A percentile compares a stretch with the other conserved stretches of the same genome.
Evolutionary conservation across 176 grass and related monocot genomes (phyloP).

Genomic region (Carex pumila): DNA sequence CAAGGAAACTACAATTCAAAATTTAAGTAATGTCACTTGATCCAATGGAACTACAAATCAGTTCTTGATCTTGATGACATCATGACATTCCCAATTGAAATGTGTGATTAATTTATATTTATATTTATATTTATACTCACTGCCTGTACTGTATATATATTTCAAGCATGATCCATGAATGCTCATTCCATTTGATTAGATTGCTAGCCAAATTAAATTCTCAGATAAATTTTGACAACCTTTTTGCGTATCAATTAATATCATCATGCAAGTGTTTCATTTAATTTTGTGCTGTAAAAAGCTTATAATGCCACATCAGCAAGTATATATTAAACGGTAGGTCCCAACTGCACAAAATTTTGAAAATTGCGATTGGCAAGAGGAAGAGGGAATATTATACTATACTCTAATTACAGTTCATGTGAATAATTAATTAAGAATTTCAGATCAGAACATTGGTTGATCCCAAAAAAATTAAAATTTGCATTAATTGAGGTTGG

Average conservation of each 20-base stretch:
- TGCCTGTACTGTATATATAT: no score
- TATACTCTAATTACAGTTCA: neutral
- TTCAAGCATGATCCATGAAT: no score
- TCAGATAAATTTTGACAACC: neutral
- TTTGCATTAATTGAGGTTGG: neutral
- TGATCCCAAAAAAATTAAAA: neutral
- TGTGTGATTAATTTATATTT: neutral
- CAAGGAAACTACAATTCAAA: neutral
- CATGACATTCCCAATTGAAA: neutral
- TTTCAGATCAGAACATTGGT: neutral
- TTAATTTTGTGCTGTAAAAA: neutral
- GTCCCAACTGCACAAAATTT: neutral
- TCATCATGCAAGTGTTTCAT: neutral
- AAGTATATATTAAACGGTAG: neutral
- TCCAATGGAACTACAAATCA: neutral
- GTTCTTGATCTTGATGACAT: neutral
- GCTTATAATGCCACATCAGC: neutral
- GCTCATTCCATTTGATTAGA: no score
- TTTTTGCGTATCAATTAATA: neutral
- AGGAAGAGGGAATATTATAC: no score
- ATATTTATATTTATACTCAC: no score
- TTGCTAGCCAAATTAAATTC: no score
- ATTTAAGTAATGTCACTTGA: conserved; percentile 10
- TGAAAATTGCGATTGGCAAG: no score
- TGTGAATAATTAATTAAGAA: neutral